Percentiles rank a stretch among this genome's conserved stretches.
Evolutionary conservation across 2,329 filamentous ascomycete species (phyloP).

Genomic region (Colletotrichum karsti): DNA sequence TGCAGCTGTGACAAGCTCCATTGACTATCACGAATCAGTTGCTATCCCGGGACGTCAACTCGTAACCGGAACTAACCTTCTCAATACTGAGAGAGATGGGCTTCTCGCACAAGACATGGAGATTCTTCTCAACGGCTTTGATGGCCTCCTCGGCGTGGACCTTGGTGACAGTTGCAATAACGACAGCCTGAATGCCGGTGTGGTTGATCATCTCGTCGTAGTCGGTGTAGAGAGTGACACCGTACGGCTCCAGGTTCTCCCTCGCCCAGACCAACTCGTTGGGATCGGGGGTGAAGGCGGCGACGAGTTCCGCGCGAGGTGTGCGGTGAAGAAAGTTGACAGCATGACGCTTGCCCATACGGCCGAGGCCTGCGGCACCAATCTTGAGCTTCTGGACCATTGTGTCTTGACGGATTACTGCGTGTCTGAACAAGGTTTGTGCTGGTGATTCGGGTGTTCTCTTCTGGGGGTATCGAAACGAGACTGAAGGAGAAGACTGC

Average conservation of each 20-base stretch:
- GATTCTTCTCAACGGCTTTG: constrained; percentile 60
- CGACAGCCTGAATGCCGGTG: constrained; percentile 48
- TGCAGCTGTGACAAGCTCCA: constrained; percentile 62
- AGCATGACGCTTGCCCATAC: constrained; percentile 61
- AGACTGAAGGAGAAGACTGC: too few species aligned
- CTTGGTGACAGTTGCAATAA: constrained; percentile 53
- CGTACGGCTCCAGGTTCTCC: constrained; percentile 49
- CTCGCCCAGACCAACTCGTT: constrained; percentile 53
- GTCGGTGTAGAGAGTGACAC: constrained; percentile 51
- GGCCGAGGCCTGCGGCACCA: constrained; percentile 57
- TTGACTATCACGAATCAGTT: constrained; percentile 52
- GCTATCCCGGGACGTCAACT: not conserved
- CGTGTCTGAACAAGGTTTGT: not conserved
- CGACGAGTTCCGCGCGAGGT: constrained; percentile 57
- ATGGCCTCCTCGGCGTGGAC: constrained; percentile 67
- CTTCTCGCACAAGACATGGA: constrained; percentile 69
- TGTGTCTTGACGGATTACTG: accelerated
- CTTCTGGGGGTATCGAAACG: not conserved
- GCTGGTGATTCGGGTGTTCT: accelerated
- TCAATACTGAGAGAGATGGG: constrained; percentile 66
- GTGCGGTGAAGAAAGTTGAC: constrained; percentile 54
- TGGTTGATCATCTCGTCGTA: constrained; percentile 56
- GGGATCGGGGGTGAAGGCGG: constrained; percentile 55
- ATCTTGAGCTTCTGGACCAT: constrained; percentile 45
- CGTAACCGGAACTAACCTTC: constrained; percentile 51